Percentiles rank a stretch among this genome's conserved stretches.
These are phyloP conservation scores for Trichoderma virens DNA, from an alignment of 495 filamentous ascomycete genomes.

Conservation along the genomic window DNA sequence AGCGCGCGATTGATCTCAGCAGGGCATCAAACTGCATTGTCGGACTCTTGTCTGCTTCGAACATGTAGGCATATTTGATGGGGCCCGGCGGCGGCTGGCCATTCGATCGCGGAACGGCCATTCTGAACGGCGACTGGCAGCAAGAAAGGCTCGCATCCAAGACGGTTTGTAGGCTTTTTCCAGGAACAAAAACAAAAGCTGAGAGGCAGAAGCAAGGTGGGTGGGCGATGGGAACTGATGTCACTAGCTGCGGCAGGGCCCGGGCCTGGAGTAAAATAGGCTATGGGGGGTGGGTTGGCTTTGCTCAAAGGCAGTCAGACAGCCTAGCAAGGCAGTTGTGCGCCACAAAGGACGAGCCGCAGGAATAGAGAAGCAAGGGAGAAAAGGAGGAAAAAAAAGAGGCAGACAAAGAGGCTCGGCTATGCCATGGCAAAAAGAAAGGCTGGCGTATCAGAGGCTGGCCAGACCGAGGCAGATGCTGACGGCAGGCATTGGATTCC, in stretches of 20 bases:
- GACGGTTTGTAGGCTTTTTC: not conserved
- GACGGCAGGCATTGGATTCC: not conserved
- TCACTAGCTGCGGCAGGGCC: slow-evolving; percentile 9
- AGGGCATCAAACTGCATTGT: slow-evolving; percentile 69
- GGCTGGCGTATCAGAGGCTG: not conserved
- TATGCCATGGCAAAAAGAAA: not conserved
- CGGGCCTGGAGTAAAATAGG: not conserved
- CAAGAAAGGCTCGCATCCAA: not conserved
- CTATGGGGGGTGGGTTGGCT: not conserved
- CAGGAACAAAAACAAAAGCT: not conserved
- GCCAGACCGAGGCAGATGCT: not conserved
- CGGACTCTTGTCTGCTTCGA: slow-evolving; percentile 70
- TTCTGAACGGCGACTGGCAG: not conserved
- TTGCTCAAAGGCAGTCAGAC: not conserved
- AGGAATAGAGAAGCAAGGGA: too few relatives aligned
- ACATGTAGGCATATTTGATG: slow-evolving; percentile 66
- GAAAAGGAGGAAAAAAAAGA: too few relatives aligned
- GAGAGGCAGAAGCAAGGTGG: not conserved
- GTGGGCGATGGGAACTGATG: not conserved
- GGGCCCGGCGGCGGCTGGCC: slow-evolving; percentile 27
- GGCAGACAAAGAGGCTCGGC: too few relatives aligned
- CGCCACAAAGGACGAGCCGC: not conserved
- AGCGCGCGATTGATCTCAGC: slow-evolving; percentile 65
- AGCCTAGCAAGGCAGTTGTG: not conserved
- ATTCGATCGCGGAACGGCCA: not conserved